Conservation (phyloP, 2,329 filamentous ascomycete genomes). For the Penicillium sp. region DNA sequence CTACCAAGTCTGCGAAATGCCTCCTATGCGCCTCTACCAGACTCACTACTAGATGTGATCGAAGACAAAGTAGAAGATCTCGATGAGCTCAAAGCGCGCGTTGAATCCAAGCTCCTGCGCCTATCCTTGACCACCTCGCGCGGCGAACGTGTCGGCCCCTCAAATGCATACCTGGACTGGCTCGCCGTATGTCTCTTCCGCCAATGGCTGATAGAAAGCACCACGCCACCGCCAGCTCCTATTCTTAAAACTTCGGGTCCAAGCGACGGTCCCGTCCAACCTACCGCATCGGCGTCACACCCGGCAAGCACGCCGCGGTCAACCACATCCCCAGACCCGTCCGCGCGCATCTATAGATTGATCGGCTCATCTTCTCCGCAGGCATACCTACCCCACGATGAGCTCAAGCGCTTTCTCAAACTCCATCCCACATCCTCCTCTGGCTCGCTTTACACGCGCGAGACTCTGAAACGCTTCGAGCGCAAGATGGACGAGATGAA, state of each 20-base stretch:
- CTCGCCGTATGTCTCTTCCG: slow-evolving; percentile 82
- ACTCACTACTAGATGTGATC: slow-evolving; percentile 78
- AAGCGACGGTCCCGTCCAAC: slow-evolving; percentile 7
- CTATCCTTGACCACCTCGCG: slow-evolving; percentile 73
- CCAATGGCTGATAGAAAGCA: slow-evolving; percentile 91
- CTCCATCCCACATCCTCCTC: slow-evolving; percentile 64
- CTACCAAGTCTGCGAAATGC: slow-evolving; percentile 69
- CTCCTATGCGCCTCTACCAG: slow-evolving; percentile 60
- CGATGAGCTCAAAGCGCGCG: slow-evolving; percentile 73
- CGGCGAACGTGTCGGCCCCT: slow-evolving; percentile 79
- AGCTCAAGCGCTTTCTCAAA: slow-evolving; percentile 88
- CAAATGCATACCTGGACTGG: slow-evolving; percentile 84
- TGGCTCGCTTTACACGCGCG: slow-evolving; percentile 68
- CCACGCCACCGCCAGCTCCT: slow-evolving; percentile 65
- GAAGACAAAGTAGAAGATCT: slow-evolving; percentile 94
- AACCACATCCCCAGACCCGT: slow-evolving; percentile 30
- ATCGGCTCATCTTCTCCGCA: slow-evolving; percentile 64
- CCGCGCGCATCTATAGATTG: slow-evolving; percentile 73
- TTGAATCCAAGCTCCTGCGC: slow-evolving; percentile 80
- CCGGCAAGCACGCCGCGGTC: slow-evolving; percentile 24
- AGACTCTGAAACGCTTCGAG: slow-evolving; percentile 84
- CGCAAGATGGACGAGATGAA: slow-evolving; percentile 86
- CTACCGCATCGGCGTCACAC: slow-evolving; percentile 11
- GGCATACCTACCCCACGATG: slow-evolving; percentile 76
- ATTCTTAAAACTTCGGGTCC: slow-evolving; percentile 40